Evolutionary conservation across 2,329 filamentous ascomycete genomes (phyloP), one percentile per base, ranked within the genome.

Genomic region (Xylaria sp.): DNA sequence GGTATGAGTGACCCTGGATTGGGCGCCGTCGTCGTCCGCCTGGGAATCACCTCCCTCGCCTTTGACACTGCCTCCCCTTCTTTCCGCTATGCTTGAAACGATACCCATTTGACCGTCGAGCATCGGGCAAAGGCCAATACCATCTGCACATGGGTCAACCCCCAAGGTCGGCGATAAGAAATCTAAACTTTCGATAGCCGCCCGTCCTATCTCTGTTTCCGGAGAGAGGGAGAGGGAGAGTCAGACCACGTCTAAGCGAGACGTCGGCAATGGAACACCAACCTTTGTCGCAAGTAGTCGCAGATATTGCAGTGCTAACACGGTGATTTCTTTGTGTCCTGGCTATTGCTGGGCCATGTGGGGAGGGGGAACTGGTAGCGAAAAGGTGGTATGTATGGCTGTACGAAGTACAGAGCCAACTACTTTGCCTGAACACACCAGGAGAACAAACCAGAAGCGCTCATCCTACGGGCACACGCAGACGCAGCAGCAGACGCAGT

Each of bases 51-150:
- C 57, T 37, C 42, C 44, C 42, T 62, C 56, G 54, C 55, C 59
- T 26, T 60, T 55, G 48, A 45, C 50, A 39, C 52, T 47, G 11
- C 55, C 48, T 44, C 59, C 55, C 50, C 55, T 55, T 38, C 52
- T 48, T 26, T 52, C 59, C 45, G 52, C 43, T 44, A 56, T 58
- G 50, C 56, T 61, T 41, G 61, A 55, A 49, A 40, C 59, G 50
- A 58, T 50, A 51, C 61, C 61, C 59, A 63, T 61, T 44, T 53
- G 44, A 60, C 34, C 54, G 52, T 54, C 49, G 52, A 57, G 38
- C 57, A 60, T 58, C 51, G 56, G 54, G 44, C 37, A 24, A 50
- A 38, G 40, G 43, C 37, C 41, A 29, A 44, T 47, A 48, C 51
- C 45, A 41, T 39, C 34, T 40, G 20, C 42, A 38, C 52, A 41